Evolutionary conservation across 345 rosid species (phyloP), one percentile per base, ranked within the genome.

Genomic region (Eucalyptus viminalis): DNA sequence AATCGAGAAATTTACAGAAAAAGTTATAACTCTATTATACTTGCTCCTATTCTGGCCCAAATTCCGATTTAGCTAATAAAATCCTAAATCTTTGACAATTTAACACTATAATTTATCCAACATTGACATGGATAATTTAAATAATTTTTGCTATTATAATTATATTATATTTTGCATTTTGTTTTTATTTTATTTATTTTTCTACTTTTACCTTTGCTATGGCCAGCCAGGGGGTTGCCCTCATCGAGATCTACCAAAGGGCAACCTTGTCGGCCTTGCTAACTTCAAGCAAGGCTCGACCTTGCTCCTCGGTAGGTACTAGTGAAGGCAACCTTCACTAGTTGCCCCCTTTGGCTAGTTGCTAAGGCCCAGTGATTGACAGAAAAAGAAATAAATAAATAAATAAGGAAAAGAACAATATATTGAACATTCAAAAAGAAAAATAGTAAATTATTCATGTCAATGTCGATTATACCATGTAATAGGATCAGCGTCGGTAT

Each of bases 401-500:
- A 53, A 56, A 9, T 4, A 4, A 9, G 1, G 29, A 22, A 56
- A 56, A 56, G 13, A 56, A 56, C 2, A 22, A 56, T 53, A 21
- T 53, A 21, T 53, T 53, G 2, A 56, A 56, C 0, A 24, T 22
- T 56, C 6, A 24, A 22, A 56, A 56, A 56, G 4, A 53, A 40
- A 5, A 40, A 4, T 24, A 56, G 10, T 9, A 56, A 56, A 25
- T 56, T 22, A 11, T 25, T 56, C 3, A 56, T 4, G 29, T 56
- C 0, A 2, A 3, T 21, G 4, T 56, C 21, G 1, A 22, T 24
- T 24, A 5, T 56, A 25, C 29, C 3, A 9, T 1, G 14, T 56
- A 56, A 56, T 4, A 24, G 3, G 13, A 9, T 22, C 1, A 9
- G 3, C 6, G 0, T 56, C 6, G 0, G 0, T 0, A 11, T 56